A percentile compares a stretch with the other conserved stretches of the same genome.
Evolutionary conservation across 148 eudicot genomes (phyloP).

Genomic region (Hydrangea macrophylla): DNA sequence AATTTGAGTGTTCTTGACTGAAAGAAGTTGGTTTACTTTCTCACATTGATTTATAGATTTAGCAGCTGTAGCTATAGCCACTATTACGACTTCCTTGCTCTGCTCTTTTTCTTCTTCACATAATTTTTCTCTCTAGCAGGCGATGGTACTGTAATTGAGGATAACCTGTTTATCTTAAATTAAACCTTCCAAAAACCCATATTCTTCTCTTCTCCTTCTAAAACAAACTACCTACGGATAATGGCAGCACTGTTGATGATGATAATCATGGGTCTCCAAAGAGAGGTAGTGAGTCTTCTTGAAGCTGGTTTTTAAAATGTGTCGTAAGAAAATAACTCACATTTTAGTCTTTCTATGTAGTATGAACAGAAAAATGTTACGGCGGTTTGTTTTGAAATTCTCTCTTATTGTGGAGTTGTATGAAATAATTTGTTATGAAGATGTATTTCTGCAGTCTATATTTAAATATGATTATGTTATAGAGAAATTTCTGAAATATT

Average conservation of each 20-base stretch:
- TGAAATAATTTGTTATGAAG: neutral
- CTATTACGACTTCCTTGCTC: constrained; percentile 5
- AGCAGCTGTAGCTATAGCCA: constrained; percentile 7
- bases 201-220: constrained; percentile 49
- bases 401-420: neutral
- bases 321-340: neutral
- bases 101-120: constrained; percentile 21
- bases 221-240: constrained; percentile 25
- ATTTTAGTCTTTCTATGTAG: neutral
- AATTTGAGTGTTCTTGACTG: constrained; percentile 28
- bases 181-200: constrained; percentile 45
- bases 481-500: no score
- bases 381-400: neutral
- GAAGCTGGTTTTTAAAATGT: neutral
- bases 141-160: constrained; percentile 32
- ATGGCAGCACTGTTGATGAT: constrained; percentile 34
- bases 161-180: constrained; percentile 29
- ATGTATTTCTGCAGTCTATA: no score
- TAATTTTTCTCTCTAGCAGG: constrained; percentile 13
- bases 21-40: constrained; percentile 14
- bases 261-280: constrained; percentile 41
- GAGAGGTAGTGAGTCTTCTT: constrained; percentile 44
- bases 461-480: no score
- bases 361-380: neutral
- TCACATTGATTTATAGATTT: constrained; percentile 8